Conservation (phyloP, 331 rosid species). For the Malus hybrid region DNA sequence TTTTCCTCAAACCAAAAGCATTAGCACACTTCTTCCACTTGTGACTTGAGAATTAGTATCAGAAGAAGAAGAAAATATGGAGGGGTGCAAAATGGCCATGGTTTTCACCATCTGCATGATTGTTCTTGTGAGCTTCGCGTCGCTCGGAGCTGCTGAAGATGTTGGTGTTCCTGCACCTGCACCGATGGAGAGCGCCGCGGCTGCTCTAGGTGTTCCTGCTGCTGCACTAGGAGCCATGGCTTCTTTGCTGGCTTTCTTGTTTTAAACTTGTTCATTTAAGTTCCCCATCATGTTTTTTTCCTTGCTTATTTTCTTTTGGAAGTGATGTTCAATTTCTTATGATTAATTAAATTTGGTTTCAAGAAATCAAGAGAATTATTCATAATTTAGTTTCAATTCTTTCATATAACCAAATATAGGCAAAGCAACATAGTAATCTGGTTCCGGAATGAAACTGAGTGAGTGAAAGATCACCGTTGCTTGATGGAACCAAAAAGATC, state of each 20-base stretch:
- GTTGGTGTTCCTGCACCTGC: slow-evolving; percentile 45
- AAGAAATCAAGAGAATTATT: background rate
- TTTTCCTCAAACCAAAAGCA: slow-evolving; percentile 5
- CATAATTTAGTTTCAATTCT: background rate
- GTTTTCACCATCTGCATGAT: slow-evolving; percentile 37
- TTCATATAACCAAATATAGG: background rate
- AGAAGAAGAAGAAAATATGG: slow-evolving; percentile 2
- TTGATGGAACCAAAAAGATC: slow-evolving; percentile 80
- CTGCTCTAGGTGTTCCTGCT: slow-evolving; percentile 17
- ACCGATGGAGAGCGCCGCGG: slow-evolving; percentile 47
- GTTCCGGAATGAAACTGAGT: background rate
- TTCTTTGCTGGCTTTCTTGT: slow-evolving; percentile 37
- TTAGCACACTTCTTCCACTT: background rate
- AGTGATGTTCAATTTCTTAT: slow-evolving; percentile 15
- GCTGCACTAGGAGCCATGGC: slow-evolving; percentile 28
- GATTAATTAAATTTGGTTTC: background rate
- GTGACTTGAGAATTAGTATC: background rate
- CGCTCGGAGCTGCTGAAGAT: slow-evolving; percentile 26
- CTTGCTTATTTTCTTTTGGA: background rate
- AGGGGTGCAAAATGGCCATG: slow-evolving; percentile 21
- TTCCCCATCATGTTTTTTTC: background rate
- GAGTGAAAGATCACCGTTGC: slow-evolving; percentile 29
- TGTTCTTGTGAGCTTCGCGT: slow-evolving; percentile 28
- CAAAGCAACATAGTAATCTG: background rate
- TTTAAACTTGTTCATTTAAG: slow-evolving; percentile 7